Evolutionary conservation across 768 basidiomycete genomes (phyloP).

Genomic region (Pilatotrama ljubarskyi): DNA sequence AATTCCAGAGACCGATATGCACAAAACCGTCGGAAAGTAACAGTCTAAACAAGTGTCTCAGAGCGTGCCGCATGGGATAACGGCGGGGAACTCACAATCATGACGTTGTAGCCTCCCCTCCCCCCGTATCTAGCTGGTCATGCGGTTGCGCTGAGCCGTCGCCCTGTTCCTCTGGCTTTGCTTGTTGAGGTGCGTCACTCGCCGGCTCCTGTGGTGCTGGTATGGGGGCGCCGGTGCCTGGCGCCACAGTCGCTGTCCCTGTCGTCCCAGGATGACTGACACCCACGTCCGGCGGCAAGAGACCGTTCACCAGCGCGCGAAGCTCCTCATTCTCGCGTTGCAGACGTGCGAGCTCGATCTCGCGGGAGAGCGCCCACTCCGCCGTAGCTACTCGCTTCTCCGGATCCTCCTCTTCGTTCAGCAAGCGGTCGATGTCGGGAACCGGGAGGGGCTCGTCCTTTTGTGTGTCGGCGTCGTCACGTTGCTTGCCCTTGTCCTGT

Average conservation of each 20-base stretch:
- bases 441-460: background rate
- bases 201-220: constrained; percentile 1
- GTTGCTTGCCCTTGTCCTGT: constrained; percentile 2
- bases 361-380: constrained; percentile 86
- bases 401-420: constrained; percentile 30
- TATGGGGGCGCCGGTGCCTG: background rate
- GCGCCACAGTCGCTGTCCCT: background rate
- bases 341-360: constrained; percentile 85
- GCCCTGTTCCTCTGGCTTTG: background rate
- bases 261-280: background rate
- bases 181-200: background rate
- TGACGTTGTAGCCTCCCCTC: too few species aligned
- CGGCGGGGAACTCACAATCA: too few species aligned
- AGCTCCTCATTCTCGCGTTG: constrained; percentile 87
- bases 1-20: background rate
- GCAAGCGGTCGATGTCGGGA: background rate
- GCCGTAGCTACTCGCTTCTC: constrained; percentile 38
- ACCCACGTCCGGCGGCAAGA: constrained; percentile 6
- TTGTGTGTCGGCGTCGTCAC: constrained; percentile 12
- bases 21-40: background rate
- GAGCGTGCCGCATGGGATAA: too few species aligned
- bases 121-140: constrained; percentile 26
- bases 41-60: constrained; percentile 9
- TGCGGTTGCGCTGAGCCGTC: background rate
- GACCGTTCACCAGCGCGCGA: constrained; percentile 54